Conservation (phyloP, 2,329 filamentous ascomycete genomes). For the Penicillium sp. region DNA sequence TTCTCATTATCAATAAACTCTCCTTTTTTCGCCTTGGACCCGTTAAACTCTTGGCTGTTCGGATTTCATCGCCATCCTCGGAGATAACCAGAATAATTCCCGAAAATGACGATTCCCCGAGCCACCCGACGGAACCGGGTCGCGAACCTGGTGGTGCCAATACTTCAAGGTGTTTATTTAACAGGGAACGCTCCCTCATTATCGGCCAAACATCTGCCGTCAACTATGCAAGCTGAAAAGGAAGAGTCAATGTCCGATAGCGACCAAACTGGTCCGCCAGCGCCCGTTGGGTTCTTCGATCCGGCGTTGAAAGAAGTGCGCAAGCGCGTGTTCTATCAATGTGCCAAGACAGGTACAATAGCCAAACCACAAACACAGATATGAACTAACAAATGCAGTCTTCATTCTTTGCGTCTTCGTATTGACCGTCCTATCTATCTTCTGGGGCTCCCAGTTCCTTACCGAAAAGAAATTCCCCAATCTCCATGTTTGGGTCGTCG, state of each 20-base stretch:
- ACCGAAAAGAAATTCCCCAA: slow-evolving; percentile 51
- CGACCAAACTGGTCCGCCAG: background rate
- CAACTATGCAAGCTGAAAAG: background rate
- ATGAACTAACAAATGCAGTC: slow-evolving; percentile 15
- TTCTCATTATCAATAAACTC: background rate
- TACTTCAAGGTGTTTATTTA: background rate
- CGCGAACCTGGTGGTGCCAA: background rate
- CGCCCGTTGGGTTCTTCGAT: slow-evolving; percentile 30
- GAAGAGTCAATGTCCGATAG: background rate
- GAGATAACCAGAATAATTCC: slow-evolving; percentile 4
- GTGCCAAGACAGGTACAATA: slow-evolving; percentile 22
- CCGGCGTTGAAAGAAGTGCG: slow-evolving; percentile 23
- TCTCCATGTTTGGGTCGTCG: slow-evolving; percentile 60
- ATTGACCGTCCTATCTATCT: slow-evolving; percentile 58
- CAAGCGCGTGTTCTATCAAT: slow-evolving; percentile 21
- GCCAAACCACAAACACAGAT: background rate
- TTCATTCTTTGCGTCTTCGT: slow-evolving; percentile 57
- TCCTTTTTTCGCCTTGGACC: background rate
- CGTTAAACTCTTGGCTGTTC: background rate
- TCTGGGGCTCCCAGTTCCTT: slow-evolving; percentile 60
- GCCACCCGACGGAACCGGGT: slow-evolving; percentile 12
- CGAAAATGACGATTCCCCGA: slow-evolving; percentile 7
- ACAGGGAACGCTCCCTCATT: background rate
- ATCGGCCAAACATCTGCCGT: background rate
- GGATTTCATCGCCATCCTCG: background rate